phyloP scores from a whole-genome alignment of 306 rosid genomes.

The Quercus wislizeni region DNA sequence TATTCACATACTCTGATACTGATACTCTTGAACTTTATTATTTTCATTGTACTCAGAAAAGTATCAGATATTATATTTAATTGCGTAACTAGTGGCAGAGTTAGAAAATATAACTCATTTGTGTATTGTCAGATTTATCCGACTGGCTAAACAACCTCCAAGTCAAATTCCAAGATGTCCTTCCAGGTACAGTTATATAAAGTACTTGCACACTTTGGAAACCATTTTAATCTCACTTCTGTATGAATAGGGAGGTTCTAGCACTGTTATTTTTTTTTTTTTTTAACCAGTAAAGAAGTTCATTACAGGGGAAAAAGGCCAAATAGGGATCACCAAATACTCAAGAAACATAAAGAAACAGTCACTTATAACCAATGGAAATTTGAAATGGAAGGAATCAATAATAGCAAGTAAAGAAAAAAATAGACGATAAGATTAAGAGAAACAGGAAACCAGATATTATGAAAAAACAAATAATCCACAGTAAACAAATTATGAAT shows the following conservation, averaged over 20 bases:
- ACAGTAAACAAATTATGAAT: conserved; percentile 16
- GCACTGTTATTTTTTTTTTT: background rate
- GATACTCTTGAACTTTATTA: background rate
- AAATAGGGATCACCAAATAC: background rate
- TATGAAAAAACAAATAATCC: conserved; percentile 1
- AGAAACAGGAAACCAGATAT: background rate
- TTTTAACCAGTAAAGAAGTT: background rate
- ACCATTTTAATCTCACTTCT: background rate
- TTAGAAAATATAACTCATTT: background rate
- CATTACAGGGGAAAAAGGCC: background rate
- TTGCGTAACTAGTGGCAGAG: background rate
- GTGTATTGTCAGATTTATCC: background rate
- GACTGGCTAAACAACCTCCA: background rate
- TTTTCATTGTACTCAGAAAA: background rate
- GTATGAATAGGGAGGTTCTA: background rate
- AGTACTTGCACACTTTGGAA: background rate
- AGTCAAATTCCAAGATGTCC: background rate
- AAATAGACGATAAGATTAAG: background rate
- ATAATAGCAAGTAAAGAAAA: background rate
- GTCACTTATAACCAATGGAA: background rate
- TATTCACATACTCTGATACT: background rate
- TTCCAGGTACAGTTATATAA: background rate
- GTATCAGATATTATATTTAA: background rate
- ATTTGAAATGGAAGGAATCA: background rate
- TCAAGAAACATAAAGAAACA: background rate